Evolutionary conservation across 2,329 filamentous ascomycete species (phyloP).

Genomic region (Myriangium duriaei): DNA sequence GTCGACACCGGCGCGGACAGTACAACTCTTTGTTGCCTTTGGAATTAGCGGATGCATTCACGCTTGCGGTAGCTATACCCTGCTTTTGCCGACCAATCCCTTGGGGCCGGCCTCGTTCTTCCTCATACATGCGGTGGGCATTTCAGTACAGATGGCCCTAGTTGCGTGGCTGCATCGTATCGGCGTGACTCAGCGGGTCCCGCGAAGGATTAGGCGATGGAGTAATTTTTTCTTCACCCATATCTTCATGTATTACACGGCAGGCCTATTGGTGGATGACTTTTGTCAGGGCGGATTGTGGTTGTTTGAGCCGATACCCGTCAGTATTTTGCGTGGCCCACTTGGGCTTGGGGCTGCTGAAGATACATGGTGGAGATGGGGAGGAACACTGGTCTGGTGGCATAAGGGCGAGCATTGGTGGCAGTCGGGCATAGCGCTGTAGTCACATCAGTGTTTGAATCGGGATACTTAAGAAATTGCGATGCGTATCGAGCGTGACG

Average conservation of each 20-base stretch:
- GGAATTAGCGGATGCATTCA: slow-evolving; percentile 57
- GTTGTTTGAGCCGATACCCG: slow-evolving; percentile 69
- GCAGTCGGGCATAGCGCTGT: slow-evolving; percentile 40
- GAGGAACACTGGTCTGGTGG: slow-evolving; percentile 42
- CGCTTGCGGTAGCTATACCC: slow-evolving; percentile 53
- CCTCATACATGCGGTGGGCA: slow-evolving; percentile 52
- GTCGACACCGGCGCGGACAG: slow-evolving; percentile 24
- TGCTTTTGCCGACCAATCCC: slow-evolving; percentile 48
- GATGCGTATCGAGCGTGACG: too few species aligned
- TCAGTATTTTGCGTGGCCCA: slow-evolving; percentile 52
- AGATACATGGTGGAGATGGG: slow-evolving; percentile 58
- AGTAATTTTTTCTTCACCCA: slow-evolving; percentile 52
- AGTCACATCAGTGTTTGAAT: too few species aligned
- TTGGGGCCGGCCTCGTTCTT: slow-evolving; percentile 56
- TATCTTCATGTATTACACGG: slow-evolving; percentile 57
- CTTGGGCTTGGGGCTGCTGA: slow-evolving; percentile 50
- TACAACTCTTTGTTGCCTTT: slow-evolving; percentile 46
- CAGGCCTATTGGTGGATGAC: slow-evolving; percentile 58
- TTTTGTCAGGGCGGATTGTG: slow-evolving; percentile 62
- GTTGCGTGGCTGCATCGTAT: slow-evolving; percentile 23
- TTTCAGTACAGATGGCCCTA: slow-evolving; percentile 45
- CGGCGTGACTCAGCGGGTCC: slow-evolving; percentile 27
- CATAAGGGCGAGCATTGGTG: slow-evolving; percentile 53
- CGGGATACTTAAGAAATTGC: too few species aligned
- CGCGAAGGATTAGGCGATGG: slow-evolving; percentile 34